Conservation (phyloP, 164 flowering plant genomes). For the Kalanchoe fedtschenkoi region DNA sequence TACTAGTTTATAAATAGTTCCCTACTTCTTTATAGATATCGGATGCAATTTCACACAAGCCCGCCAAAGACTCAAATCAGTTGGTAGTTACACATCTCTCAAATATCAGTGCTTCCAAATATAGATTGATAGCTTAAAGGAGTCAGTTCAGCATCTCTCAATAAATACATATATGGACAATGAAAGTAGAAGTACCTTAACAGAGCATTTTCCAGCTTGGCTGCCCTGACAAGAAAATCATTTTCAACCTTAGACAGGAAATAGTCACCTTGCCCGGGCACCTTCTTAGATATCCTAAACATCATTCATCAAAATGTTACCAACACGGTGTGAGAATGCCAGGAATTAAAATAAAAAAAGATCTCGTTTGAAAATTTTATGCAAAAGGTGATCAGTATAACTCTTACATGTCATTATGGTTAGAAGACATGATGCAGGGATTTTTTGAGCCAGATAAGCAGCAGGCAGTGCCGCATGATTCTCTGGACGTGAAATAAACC, state of each 20-base stretch:
- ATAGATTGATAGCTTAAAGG: neutral
- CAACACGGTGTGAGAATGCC: neutral
- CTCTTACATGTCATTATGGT: conserved; percentile 26
- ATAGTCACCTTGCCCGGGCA: neutral
- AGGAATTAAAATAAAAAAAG: neutral
- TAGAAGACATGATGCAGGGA: conserved; percentile 4
- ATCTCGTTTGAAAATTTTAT: neutral
- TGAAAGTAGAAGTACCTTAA: conserved; percentile 27
- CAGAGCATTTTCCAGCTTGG: conserved; percentile 51
- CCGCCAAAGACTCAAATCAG: no score
- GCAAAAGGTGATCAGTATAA: neutral
- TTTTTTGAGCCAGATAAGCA: conserved; percentile 19
- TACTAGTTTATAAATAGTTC: no score
- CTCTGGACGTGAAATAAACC: conserved; percentile 26
- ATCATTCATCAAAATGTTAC: neutral
- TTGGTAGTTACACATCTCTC: no score
- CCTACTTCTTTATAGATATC: no score
- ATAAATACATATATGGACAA: neutral
- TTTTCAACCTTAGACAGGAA: conserved; percentile 19
- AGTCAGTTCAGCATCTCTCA: neutral
- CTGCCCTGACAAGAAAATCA: conserved; percentile 35
- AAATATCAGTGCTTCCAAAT: neutral
- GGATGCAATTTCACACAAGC: no score
- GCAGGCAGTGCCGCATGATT: conserved; percentile 46
- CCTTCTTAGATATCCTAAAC: neutral